These are phyloP conservation scores for Bipolaris sorokiniana DNA, from an alignment of 2,329 filamentous ascomycete genomes.

Conservation along the genomic window DNA sequence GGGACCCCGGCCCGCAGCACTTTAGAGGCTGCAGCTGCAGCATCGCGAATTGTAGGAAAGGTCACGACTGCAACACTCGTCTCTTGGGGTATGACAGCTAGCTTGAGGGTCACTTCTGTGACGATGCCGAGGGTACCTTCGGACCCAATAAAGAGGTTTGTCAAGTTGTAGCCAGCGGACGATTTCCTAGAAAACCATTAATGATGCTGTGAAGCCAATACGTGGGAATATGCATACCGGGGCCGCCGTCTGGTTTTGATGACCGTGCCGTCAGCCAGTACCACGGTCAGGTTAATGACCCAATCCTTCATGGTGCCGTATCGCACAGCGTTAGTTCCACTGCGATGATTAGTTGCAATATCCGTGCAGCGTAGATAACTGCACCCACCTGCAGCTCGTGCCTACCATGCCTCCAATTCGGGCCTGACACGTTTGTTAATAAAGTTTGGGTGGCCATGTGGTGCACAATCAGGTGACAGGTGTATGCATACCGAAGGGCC, in stretches of 20 bases:
- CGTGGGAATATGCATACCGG: constrained; percentile 49
- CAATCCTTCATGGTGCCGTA: constrained; percentile 90
- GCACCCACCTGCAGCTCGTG: constrained; percentile 63
- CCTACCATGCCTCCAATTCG: constrained; percentile 85
- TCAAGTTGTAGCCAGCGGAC: constrained; percentile 83
- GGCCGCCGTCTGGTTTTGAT: constrained; percentile 82
- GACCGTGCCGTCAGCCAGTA: constrained; percentile 76
- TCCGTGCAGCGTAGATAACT: neutral
- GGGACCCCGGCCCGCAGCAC: constrained; percentile 78
- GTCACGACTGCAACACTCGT: constrained; percentile 80
- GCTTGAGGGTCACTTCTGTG: constrained; percentile 81
- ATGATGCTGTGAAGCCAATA: constrained; percentile 6
- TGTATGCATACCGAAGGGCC: constrained; percentile 60
- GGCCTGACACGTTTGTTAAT: constrained; percentile 53
- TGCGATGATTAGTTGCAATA: constrained; percentile 42
- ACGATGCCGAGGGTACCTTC: constrained; percentile 83
- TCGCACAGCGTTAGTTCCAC: constrained; percentile 78
- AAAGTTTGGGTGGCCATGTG: constrained; percentile 22
- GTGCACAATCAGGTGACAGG: neutral
- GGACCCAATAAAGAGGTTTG: constrained; percentile 77
- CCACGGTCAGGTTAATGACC: constrained; percentile 82
- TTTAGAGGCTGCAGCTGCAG: constrained; percentile 73
- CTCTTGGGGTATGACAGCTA: constrained; percentile 76
- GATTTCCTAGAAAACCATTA: constrained; percentile 61
- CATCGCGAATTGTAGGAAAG: constrained; percentile 78